Percentiles rank a stretch among this genome's conserved stretches.
Evolutionary conservation across 2,329 filamentous ascomycete species (phyloP).

Genomic region (Ceratocystis cubensis): DNA sequence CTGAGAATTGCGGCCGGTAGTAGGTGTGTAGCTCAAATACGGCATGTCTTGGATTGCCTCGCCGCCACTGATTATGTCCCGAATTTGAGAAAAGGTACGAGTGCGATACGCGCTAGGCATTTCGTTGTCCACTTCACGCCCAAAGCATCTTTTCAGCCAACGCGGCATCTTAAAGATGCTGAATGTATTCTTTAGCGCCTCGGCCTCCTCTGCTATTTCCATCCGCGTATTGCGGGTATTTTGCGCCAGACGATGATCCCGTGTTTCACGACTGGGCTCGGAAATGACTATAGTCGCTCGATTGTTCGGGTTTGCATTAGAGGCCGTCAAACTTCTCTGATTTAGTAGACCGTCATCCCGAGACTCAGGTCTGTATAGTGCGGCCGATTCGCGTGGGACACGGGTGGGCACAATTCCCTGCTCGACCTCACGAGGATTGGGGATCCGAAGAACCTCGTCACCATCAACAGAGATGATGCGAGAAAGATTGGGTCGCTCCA

Average conservation of each 20-base stretch:
- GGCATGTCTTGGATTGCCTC: conserved; percentile 45
- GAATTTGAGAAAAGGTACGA: conserved; percentile 15
- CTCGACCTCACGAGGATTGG: conserved; percentile 82
- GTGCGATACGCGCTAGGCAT: conserved; percentile 17
- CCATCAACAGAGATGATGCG: conserved; percentile 53
- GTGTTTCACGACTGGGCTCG: conserved; percentile 38
- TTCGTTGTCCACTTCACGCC: conserved; percentile 5
- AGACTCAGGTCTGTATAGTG: conserved; percentile 13
- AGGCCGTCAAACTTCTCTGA: not conserved
- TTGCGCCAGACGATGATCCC: not conserved
- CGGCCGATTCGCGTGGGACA: conserved; percentile 26
- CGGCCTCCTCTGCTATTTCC: conserved; percentile 31
- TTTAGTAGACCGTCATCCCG: conserved; percentile 9
- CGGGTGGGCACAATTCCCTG: conserved; percentile 58
- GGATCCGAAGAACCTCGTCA: conserved; percentile 69
- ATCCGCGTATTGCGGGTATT: conserved; percentile 5
- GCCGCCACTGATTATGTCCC: conserved; percentile 15
- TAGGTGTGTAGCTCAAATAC: conserved; percentile 89
- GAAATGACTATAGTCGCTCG: conserved; percentile 41
- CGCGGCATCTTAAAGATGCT: conserved; percentile 19
- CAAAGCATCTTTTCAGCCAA: conserved; percentile 17
- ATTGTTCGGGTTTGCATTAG: conserved; percentile 1
- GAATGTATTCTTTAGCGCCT: conserved; percentile 27
- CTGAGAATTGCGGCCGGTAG: conserved; percentile 81
- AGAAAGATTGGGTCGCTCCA: conserved; percentile 13